Base-by-base conservation (phyloP, 75 land plant species). In the Sequoia sempervirens region DNA sequence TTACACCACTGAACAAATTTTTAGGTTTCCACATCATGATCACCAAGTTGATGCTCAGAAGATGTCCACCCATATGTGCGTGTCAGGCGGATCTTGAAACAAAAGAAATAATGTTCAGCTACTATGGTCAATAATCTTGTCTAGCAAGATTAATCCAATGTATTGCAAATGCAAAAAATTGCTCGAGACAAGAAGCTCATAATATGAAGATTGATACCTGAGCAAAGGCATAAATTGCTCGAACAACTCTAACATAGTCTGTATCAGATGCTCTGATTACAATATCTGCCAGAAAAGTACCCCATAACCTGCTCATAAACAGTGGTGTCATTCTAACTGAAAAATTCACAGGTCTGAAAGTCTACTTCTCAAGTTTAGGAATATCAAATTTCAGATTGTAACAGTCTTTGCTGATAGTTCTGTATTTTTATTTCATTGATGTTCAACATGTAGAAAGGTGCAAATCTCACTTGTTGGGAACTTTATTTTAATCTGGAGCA, bases 171-270 rank as follows among this genome's bases (percentile, higher is more conserved):
- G 17, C 26, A 28, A 40, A 8, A 70, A 75, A 40, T 41, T 18
- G 9, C 47, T 34, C 14, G 3, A 36, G 74, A 38, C 34, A 45
- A 10, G 45, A 64, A 82, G 79, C 83, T 38, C 38, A 20, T 11
- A 58, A 34, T 32, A 75, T 18, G 72, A 82, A 46, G 82, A 9
- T 4, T 36, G 14, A 84, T 82, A 97, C 99, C 95, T 96, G 99
- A 15, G 99, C 98, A 91, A 97, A 90, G 79, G 95, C 98, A 88
- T 90, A 94, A 80, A 97, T 94, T 66, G 99, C 99, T 37, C 94
- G 92, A 38, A 97, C 84, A 30, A 97, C 91, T 85, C 99, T 90
- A 43, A 95, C 96, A 86, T 97, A 94, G 85, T 97, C 99, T 46
- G 98, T 94, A 75, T 95, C 99, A 66, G 96, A 80, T 85, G 93